Evolutionary conservation across 1,284 basidiomycete genomes (phyloP).

Genomic region (Pseudozyma tsukubaensis): DNA sequence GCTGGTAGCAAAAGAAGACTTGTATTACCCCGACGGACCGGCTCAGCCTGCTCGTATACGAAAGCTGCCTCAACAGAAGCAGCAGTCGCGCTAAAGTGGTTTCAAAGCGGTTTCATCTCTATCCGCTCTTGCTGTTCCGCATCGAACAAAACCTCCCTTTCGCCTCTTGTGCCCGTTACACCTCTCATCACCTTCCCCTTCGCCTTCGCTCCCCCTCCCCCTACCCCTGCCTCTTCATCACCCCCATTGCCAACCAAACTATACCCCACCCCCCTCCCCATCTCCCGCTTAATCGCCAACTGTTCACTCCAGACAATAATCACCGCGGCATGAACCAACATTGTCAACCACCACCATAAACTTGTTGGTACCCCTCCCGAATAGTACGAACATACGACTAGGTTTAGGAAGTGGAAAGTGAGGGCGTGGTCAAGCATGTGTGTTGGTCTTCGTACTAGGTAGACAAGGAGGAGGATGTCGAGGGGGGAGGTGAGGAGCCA

Average conservation of each 20-base stretch:
- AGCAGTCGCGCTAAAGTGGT: not conserved
- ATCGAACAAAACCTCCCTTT: constrained; percentile 19
- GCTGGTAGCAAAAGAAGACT: too few species aligned
- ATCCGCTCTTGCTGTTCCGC: constrained; percentile 13
- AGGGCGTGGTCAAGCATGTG: constrained; percentile 93
- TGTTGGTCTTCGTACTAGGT: constrained; percentile 86
- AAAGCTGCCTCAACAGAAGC: not conserved
- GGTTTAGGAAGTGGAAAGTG: constrained; percentile 88
- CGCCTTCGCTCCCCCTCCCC: not conserved
- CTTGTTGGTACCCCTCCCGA: constrained; percentile 83
- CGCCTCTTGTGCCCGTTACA: not conserved
- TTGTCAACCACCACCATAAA: constrained; percentile 70
- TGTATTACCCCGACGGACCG: too few species aligned
- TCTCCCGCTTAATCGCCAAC: constrained; percentile 87
- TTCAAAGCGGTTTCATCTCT: constrained; percentile 24
- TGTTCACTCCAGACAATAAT: constrained; percentile 88
- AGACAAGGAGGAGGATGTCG: constrained; percentile 82
- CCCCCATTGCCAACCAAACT: constrained; percentile 26
- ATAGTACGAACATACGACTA: constrained; percentile 91
- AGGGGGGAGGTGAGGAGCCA: constrained; percentile 39
- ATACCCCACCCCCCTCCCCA: constrained; percentile 70
- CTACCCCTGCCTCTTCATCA: not conserved
- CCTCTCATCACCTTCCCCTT: not conserved
- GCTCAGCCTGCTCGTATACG: too few species aligned
- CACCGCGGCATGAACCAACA: constrained; percentile 78